Evolutionary conservation across 2,329 filamentous ascomycete genomes (phyloP), one percentile per base, ranked within the genome.

Genomic region (Aspergillus persii): DNA sequence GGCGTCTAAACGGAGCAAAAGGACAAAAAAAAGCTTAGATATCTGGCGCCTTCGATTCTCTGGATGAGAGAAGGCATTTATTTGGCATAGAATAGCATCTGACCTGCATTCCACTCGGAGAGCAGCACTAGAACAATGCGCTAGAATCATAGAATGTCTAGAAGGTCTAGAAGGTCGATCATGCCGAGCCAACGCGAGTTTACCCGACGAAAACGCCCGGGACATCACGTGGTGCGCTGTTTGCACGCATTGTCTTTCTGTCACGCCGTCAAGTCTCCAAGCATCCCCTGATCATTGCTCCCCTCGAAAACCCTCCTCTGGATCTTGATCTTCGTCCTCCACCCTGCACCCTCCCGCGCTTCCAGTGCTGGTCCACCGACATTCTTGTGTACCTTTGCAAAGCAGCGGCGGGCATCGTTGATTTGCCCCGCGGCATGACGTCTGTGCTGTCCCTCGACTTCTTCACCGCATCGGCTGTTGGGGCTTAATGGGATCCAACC

Each of bases 391-490:
- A 11, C 26, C 44, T 9, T 26, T 47, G 4, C 26, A 9, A 9
- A 9, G 8, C 44, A 47, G 18, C 44, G 26, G 8, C 18, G 26
- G 44, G 44, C 44, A 47, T 9, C 44, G 51, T 53, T 52, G 30
- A 36, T 39, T 30, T 52, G 61, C 64, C 64, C 66, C 64, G 61
- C 63, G 63, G 66, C 56, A 66, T 68, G 63, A 66, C 65, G 62
- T 63, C 62, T 63, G 60, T 57, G 61, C 59, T 61, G 49, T 48
- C 54, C 50, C 48, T 56, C 48, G 48, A 15, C 59, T 60, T 63
- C 61, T 59, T 69, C 67, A 69, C 66, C 66, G 66, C 66, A 67
- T 65, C 60, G 61, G 61, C 58, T 53, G 51, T 61, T 62, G 53
- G 61, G 54, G 55, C 55, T 62, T 57, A 58, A 59, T 61, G 53